Evolutionary conservation across 2,329 filamentous ascomycete species (phyloP), one percentile per base, ranked within the genome.

Genomic region (Aaosphaeria pasadenensis): DNA sequence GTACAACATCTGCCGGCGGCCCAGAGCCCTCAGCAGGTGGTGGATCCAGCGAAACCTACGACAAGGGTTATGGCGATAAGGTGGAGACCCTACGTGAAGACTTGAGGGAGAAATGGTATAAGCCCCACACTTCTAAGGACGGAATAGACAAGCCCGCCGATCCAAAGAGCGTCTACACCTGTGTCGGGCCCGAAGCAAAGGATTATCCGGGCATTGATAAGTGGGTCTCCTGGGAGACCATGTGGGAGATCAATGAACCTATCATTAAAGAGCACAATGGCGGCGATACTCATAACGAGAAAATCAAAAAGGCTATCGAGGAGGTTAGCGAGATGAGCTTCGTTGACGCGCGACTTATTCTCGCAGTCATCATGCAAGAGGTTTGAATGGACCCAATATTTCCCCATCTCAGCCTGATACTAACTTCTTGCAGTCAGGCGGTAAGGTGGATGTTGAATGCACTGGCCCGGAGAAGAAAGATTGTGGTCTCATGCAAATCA

Each of bases 401-500:
- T 24, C 11, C n/a, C 11, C 28, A 35, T 6, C 13, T 9, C 9
- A 36, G 9, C 13, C 9, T 5, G 17, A 5, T 17, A 39, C 47
- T 53, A 35, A 53, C 35, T 5, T 28, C 6, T 5, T 13, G 2
- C 38, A 59, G 54, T 58, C 53, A 4, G 46, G 43, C n/a, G 57
- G 53, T 30, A 50, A 55, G 1, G 35, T 52, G 1, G 39, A 54
- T 5, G 43, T 53, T 11, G 33, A 32, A 6, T 59, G 57, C 49
- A 56, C 55, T 24, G 49, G 45, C 11, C 6, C 9, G 6, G 36
- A 42, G 5, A 17, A 9, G 5, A 41, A n/a, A 4, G 49, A 56
- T 44, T 60, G 57, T 44, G 57, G 57, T 30, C 39, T 60, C 2
- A 48, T 60, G 46, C 57, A 60, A 44, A 46, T 54, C 28, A 43